Evolutionary conservation across 2,329 filamentous ascomycete species (phyloP), one percentile per base, ranked within the genome.

Genomic region (Alternaria viburni): DNA sequence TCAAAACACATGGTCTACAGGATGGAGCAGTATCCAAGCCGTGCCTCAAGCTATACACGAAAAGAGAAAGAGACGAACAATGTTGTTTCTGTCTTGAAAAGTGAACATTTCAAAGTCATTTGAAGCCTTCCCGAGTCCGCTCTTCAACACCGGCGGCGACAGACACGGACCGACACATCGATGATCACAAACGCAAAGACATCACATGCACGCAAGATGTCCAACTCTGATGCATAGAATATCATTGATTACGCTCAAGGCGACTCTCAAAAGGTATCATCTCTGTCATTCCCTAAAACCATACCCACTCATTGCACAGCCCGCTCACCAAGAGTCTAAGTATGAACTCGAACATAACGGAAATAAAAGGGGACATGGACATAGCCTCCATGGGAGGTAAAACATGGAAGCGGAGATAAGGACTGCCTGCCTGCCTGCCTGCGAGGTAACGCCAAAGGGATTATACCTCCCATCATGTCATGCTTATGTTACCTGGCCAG

Each of bases 391-490:
- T 54, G n/a, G 52, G 36, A 54, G 36, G 49, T 25, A 52, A 47
- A 26, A 44, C 52, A 54, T 44, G 25, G 11, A 54, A 54, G 52
- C 52, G 52, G 52, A 54, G 52, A 44, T 44, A 32, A 44, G 36
- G 36, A 41, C 36, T 41, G 36, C 32, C 32, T 36, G 21, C 21
- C 15, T 41, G 32, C 32, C 32, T 28, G 21, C 32, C 11, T n/a
- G 15, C 51, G 49, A 36, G 32, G 12, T 41, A 54, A 54, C 52
- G 36, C 52, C 52, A 41, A 36, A 54, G 52, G 36, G 23, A 44
- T 43, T 54, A 54, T 44, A 28, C 52, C 32, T 54, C 52, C 36
- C 52, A 25, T 54, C 52, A 44, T 54, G 23, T 54, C 23, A 54
- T 54, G 32, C 21, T 28, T 36, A 41, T 54, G 52, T 41, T 25